These are phyloP conservation scores for Peniophora sp. DNA, from an alignment of 1,284 basidiomycete genomes.

Conservation along the genomic window DNA sequence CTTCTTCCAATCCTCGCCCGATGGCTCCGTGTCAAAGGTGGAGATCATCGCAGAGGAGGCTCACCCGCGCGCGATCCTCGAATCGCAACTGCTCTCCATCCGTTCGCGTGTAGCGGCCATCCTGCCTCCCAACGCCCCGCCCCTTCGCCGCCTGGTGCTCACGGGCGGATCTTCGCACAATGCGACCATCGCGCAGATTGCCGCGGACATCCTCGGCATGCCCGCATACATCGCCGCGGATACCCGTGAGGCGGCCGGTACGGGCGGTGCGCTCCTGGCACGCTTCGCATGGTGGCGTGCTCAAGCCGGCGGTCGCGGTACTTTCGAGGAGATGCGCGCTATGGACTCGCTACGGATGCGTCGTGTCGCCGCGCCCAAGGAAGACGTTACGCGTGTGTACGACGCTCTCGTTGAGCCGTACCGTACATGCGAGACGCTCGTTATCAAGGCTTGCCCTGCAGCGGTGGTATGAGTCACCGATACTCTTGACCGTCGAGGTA, in stretches of 20 bases:
- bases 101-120: constrained; percentile 63
- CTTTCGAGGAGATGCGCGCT: constrained; percentile 57
- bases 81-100: constrained; percentile 82
- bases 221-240: constrained; percentile 56
- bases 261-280: constrained; percentile 63
- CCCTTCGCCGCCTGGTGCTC: constrained; percentile 63
- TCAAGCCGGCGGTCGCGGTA: constrained; percentile 32
- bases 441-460: constrained; percentile 21
- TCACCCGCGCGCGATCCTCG: constrained; percentile 78
- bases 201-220: constrained; percentile 74
- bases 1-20: constrained; percentile 35
- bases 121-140: constrained; percentile 48
- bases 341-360: constrained; percentile 38
- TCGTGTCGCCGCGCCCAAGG: constrained; percentile 52
- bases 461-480: neutral
- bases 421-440: constrained; percentile 29
- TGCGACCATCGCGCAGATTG: constrained; percentile 63
- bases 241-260: constrained; percentile 63
- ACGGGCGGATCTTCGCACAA: constrained; percentile 81
- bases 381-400: constrained; percentile 22
- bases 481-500: neutral
- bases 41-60: constrained; percentile 36
- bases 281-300: constrained; percentile 63
- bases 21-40: constrained; percentile 13
- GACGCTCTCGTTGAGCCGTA: constrained; percentile 27